Evolutionary conservation across 768 basidiomycete species (phyloP), one percentile per base, ranked within the genome.

Genomic region (Pilatotrama ljubarskyi): DNA sequence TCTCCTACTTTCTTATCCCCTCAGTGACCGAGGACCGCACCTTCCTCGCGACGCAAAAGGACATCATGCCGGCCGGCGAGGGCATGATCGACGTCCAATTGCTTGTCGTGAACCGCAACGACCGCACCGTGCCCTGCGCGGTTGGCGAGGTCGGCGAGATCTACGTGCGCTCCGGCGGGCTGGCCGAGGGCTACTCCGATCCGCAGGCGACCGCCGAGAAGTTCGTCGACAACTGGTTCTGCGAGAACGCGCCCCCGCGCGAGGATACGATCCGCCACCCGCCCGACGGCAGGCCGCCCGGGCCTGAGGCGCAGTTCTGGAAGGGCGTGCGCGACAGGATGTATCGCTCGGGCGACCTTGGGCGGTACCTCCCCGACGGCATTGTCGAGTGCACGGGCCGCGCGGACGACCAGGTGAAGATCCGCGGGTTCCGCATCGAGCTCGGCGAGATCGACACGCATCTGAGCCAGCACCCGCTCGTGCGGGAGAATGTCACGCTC

Each of bases 71-170:
- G 7, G 96, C 97, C 15, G 97, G 97, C 5, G 82, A 89, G 74
- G 97, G 97, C 42, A 99, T 99, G 97, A 81, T 95, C 61, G 93
- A 98, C 68, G 96, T 98, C 44, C 97, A 99, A 70, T 86, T 99
- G 3, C 82, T 98, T 22, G 95, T 99, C 37, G 94, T 98, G 50
- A 98, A 99, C 76, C 80, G 96, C 58, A 81, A 81, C 62, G 92
- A 98, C 77, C 80, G 87, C 67, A 87, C 84, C 62, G 75, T 96
- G 2, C 86, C 90, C 3, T 98, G 96, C 65, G 94, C 91, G 2
- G 84, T 98, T 13, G 97, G 97, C 26, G 97, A 99, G 75, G 89
- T 98, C 11, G 97, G 97, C 36, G 97, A 99, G 75, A 98, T 99
- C 67, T 99, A 98, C 71, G 97, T 99, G 5, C 88, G 97, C 43